phyloP scores from a whole-genome alignment of 768 basidiomycete genomes.

The Amyloporia xantha region DNA sequence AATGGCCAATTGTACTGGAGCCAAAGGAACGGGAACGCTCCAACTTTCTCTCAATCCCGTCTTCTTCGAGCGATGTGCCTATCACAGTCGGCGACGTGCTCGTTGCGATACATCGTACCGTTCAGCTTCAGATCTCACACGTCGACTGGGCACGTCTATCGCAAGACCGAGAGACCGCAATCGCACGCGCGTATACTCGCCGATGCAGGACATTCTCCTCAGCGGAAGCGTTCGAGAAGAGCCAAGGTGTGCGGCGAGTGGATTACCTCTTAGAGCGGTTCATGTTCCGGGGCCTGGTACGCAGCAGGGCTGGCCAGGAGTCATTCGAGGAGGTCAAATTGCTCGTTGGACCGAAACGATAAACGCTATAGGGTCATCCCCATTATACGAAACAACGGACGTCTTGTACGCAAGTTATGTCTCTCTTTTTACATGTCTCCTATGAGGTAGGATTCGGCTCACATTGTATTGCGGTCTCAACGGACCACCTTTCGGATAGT shows the following conservation, averaged over 20 bases:
- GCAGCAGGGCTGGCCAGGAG: conserved; percentile 14
- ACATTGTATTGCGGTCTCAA: too few species aligned
- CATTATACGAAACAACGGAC: too few species aligned
- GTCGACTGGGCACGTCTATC: conserved; percentile 29
- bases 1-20: conserved; percentile 57
- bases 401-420: too few species aligned
- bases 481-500: too few species aligned
- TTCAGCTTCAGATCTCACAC: conserved; percentile 34
- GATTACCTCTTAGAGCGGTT: conserved; percentile 32
- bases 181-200: conserved; percentile 32
- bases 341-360: conserved; percentile 9
- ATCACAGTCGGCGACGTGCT: conserved; percentile 59
- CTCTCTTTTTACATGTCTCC: too few species aligned
- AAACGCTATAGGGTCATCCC: not conserved
- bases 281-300: conserved; percentile 32
- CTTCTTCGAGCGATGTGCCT: conserved; percentile 25
- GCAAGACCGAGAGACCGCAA: conserved; percentile 21
- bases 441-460: too few species aligned
- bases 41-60: conserved; percentile 15
- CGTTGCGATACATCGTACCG: conserved; percentile 38
- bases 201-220: conserved; percentile 26
- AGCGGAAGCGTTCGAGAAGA: conserved; percentile 26
- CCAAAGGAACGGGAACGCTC: conserved; percentile 16
- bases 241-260: conserved; percentile 32
- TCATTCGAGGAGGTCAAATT: conserved; percentile 21